Evolutionary conservation across 140 eudicot species (phyloP), one percentile per base, ranked within the genome.

Genomic region (Oenanthe javanica): DNA sequence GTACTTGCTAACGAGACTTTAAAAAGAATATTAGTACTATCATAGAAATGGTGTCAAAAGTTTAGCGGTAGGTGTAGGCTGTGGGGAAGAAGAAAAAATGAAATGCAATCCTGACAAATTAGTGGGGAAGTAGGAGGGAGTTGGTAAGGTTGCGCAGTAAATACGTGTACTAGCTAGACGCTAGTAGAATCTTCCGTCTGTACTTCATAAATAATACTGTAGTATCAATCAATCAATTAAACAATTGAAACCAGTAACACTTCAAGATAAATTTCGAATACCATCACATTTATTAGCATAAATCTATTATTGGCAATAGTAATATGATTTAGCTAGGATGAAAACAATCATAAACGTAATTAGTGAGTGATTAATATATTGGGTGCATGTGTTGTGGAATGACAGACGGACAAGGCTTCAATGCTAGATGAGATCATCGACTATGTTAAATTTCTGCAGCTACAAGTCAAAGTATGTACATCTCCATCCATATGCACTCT

Each of bases 391-490:
- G 59, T 79, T 80, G 79, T 84, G 87, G 88, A 89, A 88, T 90
- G 94, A 87, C 97, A 94, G 98, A 94, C 98, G 59, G 98, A 94
- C 90, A 94, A 94, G 86, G 97, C 98, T 83, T 93, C 98, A 71
- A 93, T 93, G 98, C 92, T 93, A 38, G 98, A 93, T 90, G 98
- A 93, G 92, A 93, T 93, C 87, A 93, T 93, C 89, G 98, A 93
- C 90, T 93, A 93, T 91, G 97, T 93, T 79, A 93, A 91, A 86
- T 93, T 93, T 85, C 93, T 93, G 82, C 98, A 91, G 91, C 97
- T 93, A 87, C 98, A 93, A 93, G 98, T 93, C 98, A 93, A 93
- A 86, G 98, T 94, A 90, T 52, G 79, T 61, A 61, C 38, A 61
- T 73, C 87, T 77, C 84, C 78, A 78, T 81, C 81, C 80, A 31